Evolutionary conservation across 345 rosid species (phyloP), one percentile per base, ranked within the genome.

Genomic region (Toxicodendron radicans): DNA sequence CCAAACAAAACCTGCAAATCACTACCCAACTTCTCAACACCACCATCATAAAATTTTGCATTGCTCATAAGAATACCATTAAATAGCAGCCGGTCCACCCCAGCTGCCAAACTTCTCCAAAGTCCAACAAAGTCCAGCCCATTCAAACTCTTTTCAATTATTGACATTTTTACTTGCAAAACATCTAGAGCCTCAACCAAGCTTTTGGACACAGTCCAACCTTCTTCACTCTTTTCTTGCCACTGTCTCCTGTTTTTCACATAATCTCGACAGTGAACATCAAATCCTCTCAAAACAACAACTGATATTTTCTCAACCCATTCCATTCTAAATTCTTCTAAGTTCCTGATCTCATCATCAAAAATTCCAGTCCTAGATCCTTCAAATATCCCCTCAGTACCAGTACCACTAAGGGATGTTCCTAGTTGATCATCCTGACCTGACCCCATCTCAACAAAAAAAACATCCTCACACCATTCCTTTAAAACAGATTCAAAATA

Each of bases 401-500:
- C 59, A 68, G 35, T 66, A 56, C 84, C 83, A n/a, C 64, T 17
- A 51, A 69, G 63, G 24, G 80, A 66, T 43, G 35, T 27, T 82
- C 76, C 91, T 57, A 63, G 70, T 63, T 80, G 84, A 79, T 86
- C 79, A 45, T 77, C 63, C 66, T 82, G 73, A 70, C 75, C 83
- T 52, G 71, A 74, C 59, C 86, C 89, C 90, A 95, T 76, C 83
- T 93, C 98, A 1, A 95, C 84, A 73, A 93, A 93, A 77, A 91
- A 91, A 4, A 93, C 86, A 73, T 93, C 99, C 74, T 93, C 99
- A 46, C 86, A 83, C 98, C 97, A 90, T 78, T 91, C 95, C 75
- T 76, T 89, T 71, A 95, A 64, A 70, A 91, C 87, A 61, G 90
- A 83, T 74, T 90, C 98, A 65, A 88, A 63, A 70, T 87, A 86